phyloP scores from a whole-genome alignment of 129 eudicot species.

The Flaveria trinervia region DNA sequence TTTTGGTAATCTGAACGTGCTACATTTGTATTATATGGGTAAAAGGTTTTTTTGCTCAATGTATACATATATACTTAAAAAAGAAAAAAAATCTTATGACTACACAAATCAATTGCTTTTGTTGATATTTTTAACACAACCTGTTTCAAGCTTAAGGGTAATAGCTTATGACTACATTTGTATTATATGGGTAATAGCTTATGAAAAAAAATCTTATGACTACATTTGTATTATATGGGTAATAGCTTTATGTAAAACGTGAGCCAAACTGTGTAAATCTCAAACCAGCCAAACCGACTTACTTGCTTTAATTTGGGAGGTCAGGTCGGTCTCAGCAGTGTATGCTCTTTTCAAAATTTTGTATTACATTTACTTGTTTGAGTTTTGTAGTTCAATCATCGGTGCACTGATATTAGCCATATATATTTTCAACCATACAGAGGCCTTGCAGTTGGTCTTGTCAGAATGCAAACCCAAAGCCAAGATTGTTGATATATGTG shows the following conservation, averaged over 20 bases:
- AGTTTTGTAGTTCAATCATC: background rate
- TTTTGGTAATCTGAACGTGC: constrained; percentile 16
- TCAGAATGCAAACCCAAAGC: constrained; percentile 89
- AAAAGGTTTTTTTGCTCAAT: background rate
- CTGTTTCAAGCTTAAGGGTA: too few relatives aligned
- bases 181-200: too few relatives aligned
- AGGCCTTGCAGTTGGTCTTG: constrained; percentile 88
- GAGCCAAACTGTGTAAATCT: too few relatives aligned
- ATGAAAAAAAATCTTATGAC: too few relatives aligned
- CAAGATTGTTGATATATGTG: constrained; percentile 91
- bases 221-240: too few relatives aligned
- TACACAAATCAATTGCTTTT: background rate
- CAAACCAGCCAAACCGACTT: too few relatives aligned
- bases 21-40: background rate
- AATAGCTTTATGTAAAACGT: too few relatives aligned
- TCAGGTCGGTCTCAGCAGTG: too few relatives aligned
- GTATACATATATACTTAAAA: background rate
- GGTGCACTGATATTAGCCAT: background rate
- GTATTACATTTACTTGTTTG: background rate
- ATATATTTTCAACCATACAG: constrained; percentile 41
- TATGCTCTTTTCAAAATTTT: too few relatives aligned
- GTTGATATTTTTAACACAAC: background rate
- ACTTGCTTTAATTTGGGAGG: too few relatives aligned
- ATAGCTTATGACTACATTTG: too few relatives aligned
- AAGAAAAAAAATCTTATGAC: background rate